Percentiles rank a stretch among this genome's conserved stretches.
These are phyloP conservation scores for Anacardium occidentale DNA, from an alignment of 345 rosid species.

Conservation along the genomic window DNA sequence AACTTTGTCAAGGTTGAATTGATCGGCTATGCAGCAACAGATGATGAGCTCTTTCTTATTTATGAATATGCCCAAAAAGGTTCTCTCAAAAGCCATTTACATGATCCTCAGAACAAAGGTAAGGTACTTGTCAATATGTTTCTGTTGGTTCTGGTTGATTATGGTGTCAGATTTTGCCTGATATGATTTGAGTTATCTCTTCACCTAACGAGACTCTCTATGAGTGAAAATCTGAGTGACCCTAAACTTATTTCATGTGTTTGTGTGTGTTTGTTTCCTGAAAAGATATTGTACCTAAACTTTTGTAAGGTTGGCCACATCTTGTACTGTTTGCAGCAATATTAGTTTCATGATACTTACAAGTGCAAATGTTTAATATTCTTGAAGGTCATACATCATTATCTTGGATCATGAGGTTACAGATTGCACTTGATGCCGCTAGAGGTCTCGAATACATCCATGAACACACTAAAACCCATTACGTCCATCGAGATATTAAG, in stretches of 20 bases:
- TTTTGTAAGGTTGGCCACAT: not conserved
- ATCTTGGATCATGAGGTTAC: slow-evolving; percentile 89
- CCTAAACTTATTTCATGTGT: not conserved
- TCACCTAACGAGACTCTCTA: not conserved
- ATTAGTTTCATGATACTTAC: slow-evolving; percentile 4
- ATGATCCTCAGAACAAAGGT: slow-evolving; percentile 92
- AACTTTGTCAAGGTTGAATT: slow-evolving; percentile 80
- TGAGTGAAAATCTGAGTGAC: not conserved
- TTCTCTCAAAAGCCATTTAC: slow-evolving; percentile 78
- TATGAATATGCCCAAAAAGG: slow-evolving; percentile 94
- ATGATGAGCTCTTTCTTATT: slow-evolving; percentile 77
- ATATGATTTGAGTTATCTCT: not conserved
- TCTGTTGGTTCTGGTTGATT: not conserved
- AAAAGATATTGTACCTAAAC: too few relatives aligned
- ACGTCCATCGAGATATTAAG: slow-evolving; percentile 96
- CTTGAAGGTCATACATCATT: slow-evolving; percentile 75
- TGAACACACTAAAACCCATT: slow-evolving; percentile 90
- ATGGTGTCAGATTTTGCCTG: not conserved
- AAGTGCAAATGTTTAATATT: slow-evolving; percentile 10
- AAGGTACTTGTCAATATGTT: slow-evolving; percentile 10
- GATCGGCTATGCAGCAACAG: slow-evolving; percentile 83
- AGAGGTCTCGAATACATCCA: slow-evolving; percentile 96
- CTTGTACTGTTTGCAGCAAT: not conserved
- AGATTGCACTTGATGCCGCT: slow-evolving; percentile 90
- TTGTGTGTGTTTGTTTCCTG: too few relatives aligned